phyloP scores from a whole-genome alignment of 306 rosid genomes.

The Vicia faba region DNA sequence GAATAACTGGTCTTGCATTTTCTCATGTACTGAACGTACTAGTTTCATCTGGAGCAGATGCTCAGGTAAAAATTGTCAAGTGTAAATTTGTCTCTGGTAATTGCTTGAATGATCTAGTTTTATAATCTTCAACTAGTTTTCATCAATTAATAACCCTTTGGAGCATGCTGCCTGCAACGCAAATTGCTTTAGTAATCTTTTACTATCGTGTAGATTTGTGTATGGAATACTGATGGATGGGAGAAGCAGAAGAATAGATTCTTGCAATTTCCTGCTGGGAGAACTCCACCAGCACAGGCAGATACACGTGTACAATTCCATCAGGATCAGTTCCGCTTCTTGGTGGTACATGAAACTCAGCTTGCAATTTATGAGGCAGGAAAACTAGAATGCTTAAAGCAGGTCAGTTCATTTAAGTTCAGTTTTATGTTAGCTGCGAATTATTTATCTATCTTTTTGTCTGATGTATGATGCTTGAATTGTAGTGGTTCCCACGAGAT shows the following conservation, averaged over 20 bases:
- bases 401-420: conserved; percentile 47
- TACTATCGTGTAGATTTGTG: conserved; percentile 61
- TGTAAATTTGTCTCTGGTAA: conserved; percentile 26
- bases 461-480: conserved; percentile 33
- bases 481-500: conserved; percentile 78
- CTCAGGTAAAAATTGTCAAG: conserved; percentile 63
- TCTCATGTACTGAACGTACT: conserved; percentile 82
- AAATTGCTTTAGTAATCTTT: neutral
- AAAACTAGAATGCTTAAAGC: conserved; percentile 79
- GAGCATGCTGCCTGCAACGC: neutral
- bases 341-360: conserved; percentile 96
- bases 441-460: conserved; percentile 35
- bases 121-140: conserved; percentile 28
- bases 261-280: conserved; percentile 83
- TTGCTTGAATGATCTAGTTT: neutral
- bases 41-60: conserved; percentile 97
- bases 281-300: conserved; percentile 73
- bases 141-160: conserved; percentile 23
- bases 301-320: conserved; percentile 99
- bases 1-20: conserved; percentile 93
- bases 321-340: conserved; percentile 83
- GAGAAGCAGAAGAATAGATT: conserved; percentile 83
- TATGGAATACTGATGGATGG: conserved; percentile 96
- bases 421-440: conserved; percentile 2
- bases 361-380: conserved; percentile 90